A percentile compares a stretch with the other conserved stretches of the same genome.
Evolutionary conservation across 2,329 filamentous ascomycete genomes (phyloP).

Genomic region (Berkeleyomyces basicola): DNA sequence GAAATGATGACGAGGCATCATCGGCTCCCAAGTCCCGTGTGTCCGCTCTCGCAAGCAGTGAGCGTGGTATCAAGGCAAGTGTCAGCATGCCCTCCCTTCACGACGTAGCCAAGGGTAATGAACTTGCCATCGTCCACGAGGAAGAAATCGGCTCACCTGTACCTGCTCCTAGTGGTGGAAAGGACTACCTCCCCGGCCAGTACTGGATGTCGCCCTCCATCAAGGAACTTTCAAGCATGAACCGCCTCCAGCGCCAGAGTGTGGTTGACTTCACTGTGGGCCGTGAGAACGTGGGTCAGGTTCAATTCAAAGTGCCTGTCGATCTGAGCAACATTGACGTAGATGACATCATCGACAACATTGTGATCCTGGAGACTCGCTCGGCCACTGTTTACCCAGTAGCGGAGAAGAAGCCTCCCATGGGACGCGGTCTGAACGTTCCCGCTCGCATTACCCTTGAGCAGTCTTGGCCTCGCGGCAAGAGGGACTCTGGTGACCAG

Average conservation of each 20-base stretch:
- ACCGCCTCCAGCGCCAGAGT: constrained; percentile 57
- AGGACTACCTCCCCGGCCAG: constrained; percentile 43
- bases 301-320: constrained; percentile 66
- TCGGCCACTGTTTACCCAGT: constrained; percentile 78
- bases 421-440: constrained; percentile 81
- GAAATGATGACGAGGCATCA: constrained; percentile 21
- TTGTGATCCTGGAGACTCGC: constrained; percentile 61
- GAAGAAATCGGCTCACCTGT: constrained; percentile 32
- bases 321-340: constrained; percentile 67
- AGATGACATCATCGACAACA: constrained; percentile 59
- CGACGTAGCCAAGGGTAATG: constrained; percentile 56
- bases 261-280: constrained; percentile 67
- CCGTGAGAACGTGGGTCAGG: constrained; percentile 61
- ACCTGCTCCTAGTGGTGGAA: constrained; percentile 17
- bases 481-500: constrained; percentile 35
- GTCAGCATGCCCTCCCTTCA: constrained; percentile 32
- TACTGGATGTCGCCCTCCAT: constrained; percentile 77
- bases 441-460: constrained; percentile 75
- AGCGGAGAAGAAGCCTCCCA: constrained; percentile 58
- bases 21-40: constrained; percentile 4
- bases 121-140: constrained; percentile 65
- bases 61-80: constrained; percentile 9
- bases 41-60: constrained; percentile 18
- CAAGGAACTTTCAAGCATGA: constrained; percentile 63
- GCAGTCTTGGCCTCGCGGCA: constrained; percentile 76